Conservation (phyloP, 371 early-diverging fungal species). For the Nosema muscidifuracis region DNA sequence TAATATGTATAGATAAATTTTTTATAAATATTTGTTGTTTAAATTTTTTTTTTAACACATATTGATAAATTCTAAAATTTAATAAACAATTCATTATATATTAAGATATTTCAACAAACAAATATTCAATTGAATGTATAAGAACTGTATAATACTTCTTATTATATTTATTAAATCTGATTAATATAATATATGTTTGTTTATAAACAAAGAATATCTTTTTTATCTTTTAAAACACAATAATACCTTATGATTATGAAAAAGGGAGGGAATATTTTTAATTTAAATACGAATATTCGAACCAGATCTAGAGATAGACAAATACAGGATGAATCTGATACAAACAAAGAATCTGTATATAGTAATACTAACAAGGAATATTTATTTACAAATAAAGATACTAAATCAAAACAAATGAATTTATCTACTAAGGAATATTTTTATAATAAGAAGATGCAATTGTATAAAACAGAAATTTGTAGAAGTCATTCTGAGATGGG, state of each 20-base stretch:
- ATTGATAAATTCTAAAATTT: too few species aligned
- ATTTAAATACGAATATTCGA: not conserved
- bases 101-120: too few species aligned
- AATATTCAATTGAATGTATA: too few species aligned
- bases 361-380: not conserved
- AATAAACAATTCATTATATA: too few species aligned
- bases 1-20: too few species aligned
- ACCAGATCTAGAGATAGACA: not conserved
- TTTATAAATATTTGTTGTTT: too few species aligned
- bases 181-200: slow-evolving; percentile 1
- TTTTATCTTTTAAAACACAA: not conserved
- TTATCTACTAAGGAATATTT: slow-evolving; percentile 1
- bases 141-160: too few species aligned
- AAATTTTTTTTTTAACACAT: too few species aligned
- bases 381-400: not conserved
- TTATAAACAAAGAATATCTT: not conserved
- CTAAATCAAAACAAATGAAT: too few species aligned
- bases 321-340: not conserved
- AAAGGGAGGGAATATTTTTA: slow-evolving; percentile 3
- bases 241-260: not conserved
- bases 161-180: too few species aligned
- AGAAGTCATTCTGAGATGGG: slow-evolving; percentile 76
- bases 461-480: slow-evolving; percentile 93
- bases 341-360: slow-evolving; percentile 8
- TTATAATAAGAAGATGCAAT: slow-evolving; percentile 65